Conservation (phyloP, 257 asterid genomes). For the Scutellaria barbata region DNA sequence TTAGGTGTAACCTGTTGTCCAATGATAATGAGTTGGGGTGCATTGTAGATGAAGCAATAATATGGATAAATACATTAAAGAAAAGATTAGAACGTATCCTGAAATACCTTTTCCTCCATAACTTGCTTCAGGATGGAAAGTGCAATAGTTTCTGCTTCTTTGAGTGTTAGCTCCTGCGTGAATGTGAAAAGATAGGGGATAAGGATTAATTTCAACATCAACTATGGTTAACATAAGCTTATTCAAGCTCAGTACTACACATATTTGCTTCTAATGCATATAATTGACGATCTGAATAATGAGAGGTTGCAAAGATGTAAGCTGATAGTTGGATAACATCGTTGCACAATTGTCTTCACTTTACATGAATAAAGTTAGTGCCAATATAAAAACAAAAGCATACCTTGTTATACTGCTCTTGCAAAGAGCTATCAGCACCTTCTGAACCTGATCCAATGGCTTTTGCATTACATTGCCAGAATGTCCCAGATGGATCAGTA, state of each 20-base stretch:
- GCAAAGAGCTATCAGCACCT: constrained; percentile 99
- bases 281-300: no score
- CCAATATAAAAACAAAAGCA: neutral
- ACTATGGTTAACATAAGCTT: no score
- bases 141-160: constrained; percentile 85
- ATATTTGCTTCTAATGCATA: no score
- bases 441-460: constrained; percentile 98
- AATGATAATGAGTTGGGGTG: neutral
- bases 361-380: neutral
- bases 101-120: constrained; percentile 84
- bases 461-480: constrained; percentile 97
- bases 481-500: constrained; percentile 93
- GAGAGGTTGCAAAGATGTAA: no score
- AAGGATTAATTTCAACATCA: no score
- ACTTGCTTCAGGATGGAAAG: constrained; percentile 88
- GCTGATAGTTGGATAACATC: no score
- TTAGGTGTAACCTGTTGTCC: constrained; percentile 82
- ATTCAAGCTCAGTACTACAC: no score
- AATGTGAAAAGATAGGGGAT: no score
- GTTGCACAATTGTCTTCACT: neutral
- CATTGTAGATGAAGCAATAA: neutral
- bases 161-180: constrained; percentile 66
- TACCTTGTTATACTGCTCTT: constrained; percentile 93
- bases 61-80: neutral
- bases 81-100: neutral